Percentiles rank a stretch among this genome's conserved stretches.
Evolutionary conservation across 305 asterid genomes (phyloP).

Genomic region (Fraxinus paxiana): DNA sequence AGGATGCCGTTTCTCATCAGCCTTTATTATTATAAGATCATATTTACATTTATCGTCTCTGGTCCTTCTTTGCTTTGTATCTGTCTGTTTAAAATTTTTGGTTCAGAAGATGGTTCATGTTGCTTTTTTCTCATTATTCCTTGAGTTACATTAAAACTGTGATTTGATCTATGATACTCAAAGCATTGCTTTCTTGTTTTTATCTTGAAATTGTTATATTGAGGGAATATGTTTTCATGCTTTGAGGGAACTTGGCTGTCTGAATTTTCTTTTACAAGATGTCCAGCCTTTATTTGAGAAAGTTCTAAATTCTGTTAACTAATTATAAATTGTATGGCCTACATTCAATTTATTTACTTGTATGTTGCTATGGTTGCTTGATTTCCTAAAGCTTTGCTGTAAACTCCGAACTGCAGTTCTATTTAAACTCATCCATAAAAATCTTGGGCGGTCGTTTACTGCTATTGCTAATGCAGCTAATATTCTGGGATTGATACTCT

Average conservation of each 20-base stretch:
- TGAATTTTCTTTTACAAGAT: background rate
- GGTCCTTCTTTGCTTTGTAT: slow-evolving; percentile 25
- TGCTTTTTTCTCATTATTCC: background rate
- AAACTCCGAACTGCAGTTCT: background rate
- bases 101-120: slow-evolving; percentile 11
- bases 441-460: background rate
- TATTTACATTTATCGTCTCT: slow-evolving; percentile 13
- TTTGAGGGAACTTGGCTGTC: background rate
- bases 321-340: background rate
- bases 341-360: background rate
- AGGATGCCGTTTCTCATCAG: slow-evolving; percentile 2
- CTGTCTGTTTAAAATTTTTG: background rate
- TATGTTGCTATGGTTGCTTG: background rate
- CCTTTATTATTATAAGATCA: slow-evolving; percentile 13
- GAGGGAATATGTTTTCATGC: background rate
- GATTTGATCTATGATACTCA: background rate
- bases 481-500: background rate
- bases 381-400: background rate
- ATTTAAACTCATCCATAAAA: background rate
- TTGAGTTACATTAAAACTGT: background rate
- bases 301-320: background rate
- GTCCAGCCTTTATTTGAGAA: background rate
- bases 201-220: background rate
- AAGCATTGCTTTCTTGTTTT: background rate
- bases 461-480: background rate